phyloP scores from a whole-genome alignment of 164 flowering plant species.

The Saururus chinensis region DNA sequence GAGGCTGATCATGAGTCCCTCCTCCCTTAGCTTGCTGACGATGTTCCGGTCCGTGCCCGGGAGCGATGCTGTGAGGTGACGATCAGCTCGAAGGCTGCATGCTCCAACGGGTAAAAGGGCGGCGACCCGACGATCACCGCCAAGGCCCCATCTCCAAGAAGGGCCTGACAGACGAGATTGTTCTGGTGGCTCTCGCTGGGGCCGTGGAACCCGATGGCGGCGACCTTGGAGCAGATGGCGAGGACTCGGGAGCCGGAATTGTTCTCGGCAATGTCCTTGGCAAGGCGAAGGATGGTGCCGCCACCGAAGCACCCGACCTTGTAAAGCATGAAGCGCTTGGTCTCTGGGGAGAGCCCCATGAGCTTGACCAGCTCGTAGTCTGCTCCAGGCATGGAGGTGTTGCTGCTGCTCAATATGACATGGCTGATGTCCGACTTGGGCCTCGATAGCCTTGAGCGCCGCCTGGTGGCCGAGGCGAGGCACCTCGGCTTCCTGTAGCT shows the following conservation, averaged over 20 bases:
- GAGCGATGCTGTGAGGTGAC: background rate
- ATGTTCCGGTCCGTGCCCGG: background rate
- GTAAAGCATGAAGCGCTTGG: slow-evolving; percentile 7
- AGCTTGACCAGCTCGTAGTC: background rate
- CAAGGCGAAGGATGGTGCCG: slow-evolving; percentile 4
- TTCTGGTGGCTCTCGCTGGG: slow-evolving; percentile 1
- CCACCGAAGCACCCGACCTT: slow-evolving; percentile 1
- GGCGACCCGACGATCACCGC: background rate
- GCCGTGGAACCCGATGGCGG: slow-evolving; percentile 2
- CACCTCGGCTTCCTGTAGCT: slow-evolving; percentile 2
- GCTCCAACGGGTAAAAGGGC: background rate
- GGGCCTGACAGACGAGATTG: background rate
- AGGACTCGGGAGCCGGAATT: slow-evolving; percentile 5
- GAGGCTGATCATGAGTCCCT: background rate
- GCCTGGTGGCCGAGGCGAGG: slow-evolving; percentile 6
- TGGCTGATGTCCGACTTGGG: slow-evolving; percentile 1
- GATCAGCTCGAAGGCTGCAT: background rate
- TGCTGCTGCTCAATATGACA: background rate
- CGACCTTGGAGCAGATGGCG: slow-evolving; percentile 1
- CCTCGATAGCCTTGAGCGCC: slow-evolving; percentile 3
- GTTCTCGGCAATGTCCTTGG: slow-evolving; percentile 4
- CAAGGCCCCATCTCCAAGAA: slow-evolving; percentile 1
- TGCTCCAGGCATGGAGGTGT: slow-evolving; percentile 3
- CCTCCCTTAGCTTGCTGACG: background rate
- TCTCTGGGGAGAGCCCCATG: background rate